Evolutionary conservation across 805 yeast genomes (phyloP).

Genomic region (Myxozyma geophila): DNA sequence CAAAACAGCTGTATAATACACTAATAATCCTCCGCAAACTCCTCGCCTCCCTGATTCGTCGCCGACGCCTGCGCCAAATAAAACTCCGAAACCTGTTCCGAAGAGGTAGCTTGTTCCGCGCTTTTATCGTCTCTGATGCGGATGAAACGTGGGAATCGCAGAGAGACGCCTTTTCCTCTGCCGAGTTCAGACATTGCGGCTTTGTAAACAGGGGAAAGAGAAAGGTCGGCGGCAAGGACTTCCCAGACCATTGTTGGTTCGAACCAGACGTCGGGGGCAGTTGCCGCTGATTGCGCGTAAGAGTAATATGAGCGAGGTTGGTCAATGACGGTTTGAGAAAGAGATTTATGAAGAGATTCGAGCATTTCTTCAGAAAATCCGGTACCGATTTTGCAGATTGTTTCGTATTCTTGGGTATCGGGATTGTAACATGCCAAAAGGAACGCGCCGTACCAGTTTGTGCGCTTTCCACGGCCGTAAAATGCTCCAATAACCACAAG

Average conservation of each 20-base stretch:
- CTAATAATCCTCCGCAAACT: slow-evolving; percentile 11
- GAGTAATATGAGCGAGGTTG: slow-evolving; percentile 70
- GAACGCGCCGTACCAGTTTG: slow-evolving; percentile 95
- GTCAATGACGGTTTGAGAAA: slow-evolving; percentile 68
- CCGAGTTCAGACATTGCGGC: slow-evolving; percentile 77
- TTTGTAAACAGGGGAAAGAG: slow-evolving; percentile 85
- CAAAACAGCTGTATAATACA: neutral
- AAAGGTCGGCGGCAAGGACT: slow-evolving; percentile 87
- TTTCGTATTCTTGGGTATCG: slow-evolving; percentile 90
- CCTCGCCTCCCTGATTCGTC: slow-evolving; percentile 19
- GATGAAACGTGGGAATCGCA: slow-evolving; percentile 86
- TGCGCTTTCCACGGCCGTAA: slow-evolving; percentile 90
- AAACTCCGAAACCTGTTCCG: slow-evolving; percentile 82
- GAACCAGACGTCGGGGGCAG: slow-evolving; percentile 94
- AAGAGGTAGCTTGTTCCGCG: slow-evolving; percentile 82
- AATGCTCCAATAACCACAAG: slow-evolving; percentile 93
- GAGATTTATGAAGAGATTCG: slow-evolving; percentile 58
- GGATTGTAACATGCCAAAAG: slow-evolving; percentile 86
- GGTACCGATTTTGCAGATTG: slow-evolving; percentile 96
- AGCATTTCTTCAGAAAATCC: slow-evolving; percentile 91
- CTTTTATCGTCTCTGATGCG: slow-evolving; percentile 84
- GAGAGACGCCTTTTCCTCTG: slow-evolving; percentile 68
- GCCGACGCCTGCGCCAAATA: slow-evolving; percentile 64
- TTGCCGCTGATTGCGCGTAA: slow-evolving; percentile 61
- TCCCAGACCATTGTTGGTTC: slow-evolving; percentile 86